These are phyloP conservation scores for Stachybotrys chartarum DNA, from an alignment of 2,329 filamentous ascomycete species.

Conservation along the genomic window DNA sequence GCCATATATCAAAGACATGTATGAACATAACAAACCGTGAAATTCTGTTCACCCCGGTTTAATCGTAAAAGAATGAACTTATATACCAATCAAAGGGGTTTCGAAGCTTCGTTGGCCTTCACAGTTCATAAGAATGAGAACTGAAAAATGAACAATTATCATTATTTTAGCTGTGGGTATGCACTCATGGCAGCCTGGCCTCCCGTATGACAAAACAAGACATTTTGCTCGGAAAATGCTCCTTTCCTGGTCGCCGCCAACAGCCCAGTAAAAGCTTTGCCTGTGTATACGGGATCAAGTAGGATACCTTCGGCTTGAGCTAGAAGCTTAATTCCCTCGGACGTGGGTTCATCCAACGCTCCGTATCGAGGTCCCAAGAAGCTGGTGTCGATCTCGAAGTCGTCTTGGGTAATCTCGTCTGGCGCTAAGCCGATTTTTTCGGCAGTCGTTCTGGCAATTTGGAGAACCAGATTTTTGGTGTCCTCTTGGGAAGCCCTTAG, in stretches of 20 bases:
- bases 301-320: slow-evolving; percentile 5
- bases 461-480: background rate
- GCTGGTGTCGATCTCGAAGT: slow-evolving; percentile 4
- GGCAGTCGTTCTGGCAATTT: slow-evolving; percentile 3
- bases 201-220: slow-evolving; percentile 9
- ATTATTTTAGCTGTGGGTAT: background rate
- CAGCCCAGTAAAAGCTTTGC: slow-evolving; percentile 7
- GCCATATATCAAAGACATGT: no score
- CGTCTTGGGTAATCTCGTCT: slow-evolving; percentile 2
- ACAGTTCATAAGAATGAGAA: no score
- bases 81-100: no score
- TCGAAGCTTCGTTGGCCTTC: no score
- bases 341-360: slow-evolving; percentile 3
- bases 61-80: no score
- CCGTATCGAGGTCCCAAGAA: slow-evolving; percentile 5
- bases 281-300: slow-evolving; percentile 6
- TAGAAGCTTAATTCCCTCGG: slow-evolving; percentile 4
- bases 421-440: slow-evolving; percentile 2
- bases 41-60: no score
- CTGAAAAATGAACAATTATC: background rate
- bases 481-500: background rate
- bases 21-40: no score
- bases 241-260: slow-evolving; percentile 3
- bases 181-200: slow-evolving; percentile 7
- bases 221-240: slow-evolving; percentile 1